Evolutionary conservation across 2,329 filamentous ascomycete species (phyloP).

Genomic region (Fusarium marasasianum): DNA sequence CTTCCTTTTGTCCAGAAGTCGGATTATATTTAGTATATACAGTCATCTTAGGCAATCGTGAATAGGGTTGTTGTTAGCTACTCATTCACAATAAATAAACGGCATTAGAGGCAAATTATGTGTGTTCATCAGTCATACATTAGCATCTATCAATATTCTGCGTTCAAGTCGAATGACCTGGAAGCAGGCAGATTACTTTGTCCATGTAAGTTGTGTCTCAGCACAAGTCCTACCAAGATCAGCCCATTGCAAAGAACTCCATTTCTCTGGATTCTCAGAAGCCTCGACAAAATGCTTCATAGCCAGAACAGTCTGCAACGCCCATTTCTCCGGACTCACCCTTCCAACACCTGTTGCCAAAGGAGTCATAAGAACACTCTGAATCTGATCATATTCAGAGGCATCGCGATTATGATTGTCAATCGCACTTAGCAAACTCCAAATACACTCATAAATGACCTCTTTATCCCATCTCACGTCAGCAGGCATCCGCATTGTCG

Average conservation of each 20-base stretch:
- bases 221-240: conserved; percentile 24
- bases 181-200: rapidly evolving
- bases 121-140: no score
- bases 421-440: conserved; percentile 59
- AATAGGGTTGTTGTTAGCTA: no score
- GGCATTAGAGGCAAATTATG: no score
- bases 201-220: conserved; percentile 22
- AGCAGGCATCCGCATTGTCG: conserved; percentile 61
- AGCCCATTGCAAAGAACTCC: conserved; percentile 52
- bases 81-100: no score
- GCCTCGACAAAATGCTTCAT: conserved; percentile 62
- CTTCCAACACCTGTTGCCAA: conserved; percentile 59
- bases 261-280: conserved; percentile 52
- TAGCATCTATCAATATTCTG: no score
- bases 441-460: conserved; percentile 63
- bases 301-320: conserved; percentile 59
- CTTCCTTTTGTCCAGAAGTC: no score
- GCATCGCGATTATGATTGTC: conserved; percentile 56
- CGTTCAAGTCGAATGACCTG: no score
- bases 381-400: conserved; percentile 45
- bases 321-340: conserved; percentile 59
- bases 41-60: no score
- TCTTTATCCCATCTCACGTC: conserved; percentile 60
- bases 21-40: no score
- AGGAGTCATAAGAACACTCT: conserved; percentile 60